Conservation (phyloP, 164 flowering plant genomes). For the Chloranthus sessilifolius region DNA sequence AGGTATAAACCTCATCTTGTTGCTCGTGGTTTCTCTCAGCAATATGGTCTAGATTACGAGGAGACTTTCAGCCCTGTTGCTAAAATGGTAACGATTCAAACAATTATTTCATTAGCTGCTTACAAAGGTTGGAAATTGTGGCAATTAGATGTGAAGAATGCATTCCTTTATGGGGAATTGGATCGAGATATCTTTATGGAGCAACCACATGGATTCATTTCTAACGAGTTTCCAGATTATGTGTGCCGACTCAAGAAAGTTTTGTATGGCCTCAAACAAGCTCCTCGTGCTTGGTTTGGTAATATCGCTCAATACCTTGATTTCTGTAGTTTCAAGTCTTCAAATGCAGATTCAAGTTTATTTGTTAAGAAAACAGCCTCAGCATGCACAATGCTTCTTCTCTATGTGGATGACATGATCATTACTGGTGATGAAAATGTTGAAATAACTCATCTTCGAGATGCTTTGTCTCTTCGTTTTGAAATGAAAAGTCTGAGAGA, state of each 20-base stretch:
- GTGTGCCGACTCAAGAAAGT: background rate
- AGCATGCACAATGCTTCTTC: background rate
- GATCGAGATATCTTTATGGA: background rate
- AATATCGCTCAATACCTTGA: background rate
- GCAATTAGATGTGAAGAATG: background rate
- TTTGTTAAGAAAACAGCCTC: background rate
- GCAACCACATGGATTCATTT: background rate
- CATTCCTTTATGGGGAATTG: background rate
- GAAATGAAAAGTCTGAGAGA: background rate
- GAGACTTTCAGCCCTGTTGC: background rate
- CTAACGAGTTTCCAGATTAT: background rate
- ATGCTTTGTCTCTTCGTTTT: background rate
- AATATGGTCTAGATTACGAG: background rate
- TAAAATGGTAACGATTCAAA: background rate
- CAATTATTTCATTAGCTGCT: background rate
- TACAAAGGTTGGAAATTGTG: background rate
- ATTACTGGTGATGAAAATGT: background rate
- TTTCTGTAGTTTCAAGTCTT: background rate
- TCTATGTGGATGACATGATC: constrained; percentile 1
- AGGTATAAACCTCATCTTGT: background rate
- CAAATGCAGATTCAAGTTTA: background rate
- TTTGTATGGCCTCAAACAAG: background rate
- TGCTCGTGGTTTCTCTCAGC: background rate
- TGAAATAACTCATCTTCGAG: background rate
- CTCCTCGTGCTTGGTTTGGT: background rate